phyloP scores from a whole-genome alignment of 208 protist species.

The Acanthamoeba pearcei region DNA sequence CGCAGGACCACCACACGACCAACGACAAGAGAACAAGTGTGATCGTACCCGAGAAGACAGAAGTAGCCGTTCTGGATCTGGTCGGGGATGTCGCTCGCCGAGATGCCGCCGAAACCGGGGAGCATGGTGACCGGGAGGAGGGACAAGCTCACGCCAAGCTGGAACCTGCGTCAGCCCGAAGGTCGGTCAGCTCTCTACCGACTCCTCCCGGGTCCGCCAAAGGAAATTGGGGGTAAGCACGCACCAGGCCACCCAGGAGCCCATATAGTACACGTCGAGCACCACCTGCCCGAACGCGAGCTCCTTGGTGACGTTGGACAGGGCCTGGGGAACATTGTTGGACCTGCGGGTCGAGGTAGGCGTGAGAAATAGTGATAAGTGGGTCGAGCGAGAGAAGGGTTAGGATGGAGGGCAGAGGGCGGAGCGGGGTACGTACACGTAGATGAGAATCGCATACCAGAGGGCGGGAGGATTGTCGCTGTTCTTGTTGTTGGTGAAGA shows the following conservation, averaged over 20 bases:
- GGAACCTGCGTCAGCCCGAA: not conserved
- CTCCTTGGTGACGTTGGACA: constrained; percentile 59
- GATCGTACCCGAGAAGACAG: not conserved
- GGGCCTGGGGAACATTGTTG: constrained; percentile 45
- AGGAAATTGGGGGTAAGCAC: not conserved
- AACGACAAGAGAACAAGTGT: not conserved
- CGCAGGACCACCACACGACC: no score
- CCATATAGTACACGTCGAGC: constrained; percentile 68
- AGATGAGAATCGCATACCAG: constrained; percentile 60
- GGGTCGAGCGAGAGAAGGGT: not conserved
- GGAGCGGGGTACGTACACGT: constrained; percentile 7
- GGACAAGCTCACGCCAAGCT: constrained; percentile 44
- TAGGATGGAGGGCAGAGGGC: not conserved
- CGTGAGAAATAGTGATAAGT: not conserved
- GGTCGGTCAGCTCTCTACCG: not conserved
- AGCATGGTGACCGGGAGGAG: constrained; percentile 56
- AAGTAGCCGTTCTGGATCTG: constrained; percentile 64
- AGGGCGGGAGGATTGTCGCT: constrained; percentile 40
- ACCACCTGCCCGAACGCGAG: constrained; percentile 49
- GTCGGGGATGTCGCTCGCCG: constrained; percentile 35
- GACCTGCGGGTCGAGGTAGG: not conserved
- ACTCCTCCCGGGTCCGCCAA: not conserved
- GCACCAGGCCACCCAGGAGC: constrained; percentile 57
- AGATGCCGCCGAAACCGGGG: constrained; percentile 49
- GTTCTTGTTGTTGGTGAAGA: constrained; percentile 44